These are phyloP conservation scores for Emericellopsis atlantica DNA, from an alignment of 2,329 filamentous ascomycete species.

Conservation along the genomic window DNA sequence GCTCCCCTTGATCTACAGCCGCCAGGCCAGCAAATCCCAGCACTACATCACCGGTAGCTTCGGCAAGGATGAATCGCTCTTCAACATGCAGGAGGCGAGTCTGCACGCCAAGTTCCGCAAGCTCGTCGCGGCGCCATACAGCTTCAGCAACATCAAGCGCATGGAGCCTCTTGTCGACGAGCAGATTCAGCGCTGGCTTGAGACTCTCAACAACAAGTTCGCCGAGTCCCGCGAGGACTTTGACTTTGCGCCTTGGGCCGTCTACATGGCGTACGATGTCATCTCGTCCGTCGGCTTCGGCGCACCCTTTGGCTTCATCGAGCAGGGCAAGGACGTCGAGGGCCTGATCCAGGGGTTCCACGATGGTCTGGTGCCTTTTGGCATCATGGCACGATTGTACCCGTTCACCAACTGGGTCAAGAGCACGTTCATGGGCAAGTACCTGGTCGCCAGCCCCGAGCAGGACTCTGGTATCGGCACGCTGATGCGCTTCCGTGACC, in stretches of 20 bases:
- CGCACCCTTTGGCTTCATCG: conserved; percentile 41
- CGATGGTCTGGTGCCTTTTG: conserved; percentile 35
- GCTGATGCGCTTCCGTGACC: conserved; percentile 44
- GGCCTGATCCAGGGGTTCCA: conserved; percentile 42
- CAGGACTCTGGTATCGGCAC: conserved; percentile 40
- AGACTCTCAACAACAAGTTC: conserved; percentile 31
- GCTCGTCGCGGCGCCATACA: conserved; percentile 40
- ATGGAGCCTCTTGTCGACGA: conserved; percentile 44
- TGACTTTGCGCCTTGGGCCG: conserved; percentile 43
- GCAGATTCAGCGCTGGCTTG: conserved; percentile 35
- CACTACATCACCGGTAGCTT: conserved; percentile 47
- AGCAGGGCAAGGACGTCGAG: conserved; percentile 35
- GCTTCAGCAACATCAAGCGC: conserved; percentile 41
- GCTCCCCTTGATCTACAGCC: conserved; percentile 42
- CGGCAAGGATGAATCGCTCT: conserved; percentile 39
- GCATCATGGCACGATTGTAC: conserved; percentile 35
- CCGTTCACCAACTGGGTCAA: conserved; percentile 43
- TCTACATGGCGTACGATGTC: conserved; percentile 44
- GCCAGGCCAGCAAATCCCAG: conserved; percentile 41
- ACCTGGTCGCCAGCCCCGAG: conserved; percentile 35
- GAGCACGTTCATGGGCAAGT: conserved; percentile 35
- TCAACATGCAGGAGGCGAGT: conserved; percentile 42
- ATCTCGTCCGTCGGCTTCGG: conserved; percentile 44
- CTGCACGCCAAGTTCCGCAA: conserved; percentile 39
- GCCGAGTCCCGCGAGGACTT: conserved; percentile 28